Evolutionary conservation across 176 grass and related monocot genomes (phyloP).

Genomic region (Oryza glaberrima): DNA sequence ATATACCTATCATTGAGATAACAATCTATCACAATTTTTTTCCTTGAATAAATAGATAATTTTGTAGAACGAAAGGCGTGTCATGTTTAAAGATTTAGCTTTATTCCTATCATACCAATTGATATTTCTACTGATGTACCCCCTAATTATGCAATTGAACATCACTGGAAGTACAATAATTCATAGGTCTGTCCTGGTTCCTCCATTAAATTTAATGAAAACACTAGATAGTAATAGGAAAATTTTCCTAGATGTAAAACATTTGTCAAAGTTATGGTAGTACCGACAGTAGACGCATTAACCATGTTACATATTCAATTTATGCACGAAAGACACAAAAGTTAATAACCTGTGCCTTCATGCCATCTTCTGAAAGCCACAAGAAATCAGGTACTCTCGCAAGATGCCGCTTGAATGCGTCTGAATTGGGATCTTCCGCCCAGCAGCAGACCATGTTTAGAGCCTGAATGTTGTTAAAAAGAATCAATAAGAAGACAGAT

Average conservation of each 20-base stretch:
- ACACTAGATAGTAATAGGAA: not conserved
- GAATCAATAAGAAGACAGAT: not conserved
- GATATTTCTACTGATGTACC: not conserved
- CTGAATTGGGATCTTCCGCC: constrained; percentile 72
- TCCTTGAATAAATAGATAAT: not conserved
- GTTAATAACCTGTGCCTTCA: constrained; percentile 68
- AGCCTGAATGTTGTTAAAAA: constrained; percentile 31
- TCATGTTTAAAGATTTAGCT: not conserved
- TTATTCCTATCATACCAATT: too few species aligned
- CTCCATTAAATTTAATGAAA: not conserved
- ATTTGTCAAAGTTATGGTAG: not conserved
- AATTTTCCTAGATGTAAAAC: not conserved
- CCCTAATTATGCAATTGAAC: not conserved
- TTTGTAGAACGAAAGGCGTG: not conserved
- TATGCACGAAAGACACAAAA: not conserved
- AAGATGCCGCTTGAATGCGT: constrained; percentile 73
- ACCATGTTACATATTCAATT: not conserved
- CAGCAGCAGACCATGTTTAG: constrained; percentile 82
- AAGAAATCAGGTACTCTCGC: constrained; percentile 74
- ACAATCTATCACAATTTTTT: not conserved
- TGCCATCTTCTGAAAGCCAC: constrained; percentile 92
- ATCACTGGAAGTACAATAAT: not conserved
- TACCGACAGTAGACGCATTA: not conserved
- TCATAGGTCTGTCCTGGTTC: not conserved
- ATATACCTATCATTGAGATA: constrained; percentile 51